phyloP scores from a whole-genome alignment of 345 rosid species.

The Durio zibethinus region DNA sequence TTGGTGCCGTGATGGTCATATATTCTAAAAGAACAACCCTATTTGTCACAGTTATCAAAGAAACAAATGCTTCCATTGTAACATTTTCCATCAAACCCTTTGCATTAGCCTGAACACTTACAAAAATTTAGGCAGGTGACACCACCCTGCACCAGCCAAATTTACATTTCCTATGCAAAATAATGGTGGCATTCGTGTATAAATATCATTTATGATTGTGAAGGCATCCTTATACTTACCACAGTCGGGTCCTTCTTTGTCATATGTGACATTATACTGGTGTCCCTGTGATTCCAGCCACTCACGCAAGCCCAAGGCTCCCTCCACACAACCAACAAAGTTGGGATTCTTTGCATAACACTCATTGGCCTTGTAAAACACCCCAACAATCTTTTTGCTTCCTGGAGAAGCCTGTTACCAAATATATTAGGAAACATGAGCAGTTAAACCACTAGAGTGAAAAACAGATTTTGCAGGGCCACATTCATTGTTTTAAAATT shows the following conservation, averaged over 20 bases:
- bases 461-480: background rate
- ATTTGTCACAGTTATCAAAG: background rate
- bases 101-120: background rate
- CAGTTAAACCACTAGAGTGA: background rate
- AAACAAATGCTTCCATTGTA: background rate
- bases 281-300: conserved; percentile 91
- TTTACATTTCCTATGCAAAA: background rate
- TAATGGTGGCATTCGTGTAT: background rate
- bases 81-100: background rate
- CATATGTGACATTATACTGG: conserved; percentile 81
- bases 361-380: conserved; percentile 90
- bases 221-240: conserved; percentile 37
- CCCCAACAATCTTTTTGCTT: conserved; percentile 91
- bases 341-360: conserved; percentile 70
- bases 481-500: background rate
- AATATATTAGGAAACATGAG: background rate
- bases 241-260: conserved; percentile 78
- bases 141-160: background rate
- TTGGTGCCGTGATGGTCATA: too few species aligned
- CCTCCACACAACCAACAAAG: conserved; percentile 74
- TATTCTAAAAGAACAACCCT: background rate
- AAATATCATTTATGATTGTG: background rate
- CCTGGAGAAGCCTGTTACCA: conserved; percentile 60
- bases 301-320: conserved; percentile 66
- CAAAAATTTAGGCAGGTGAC: background rate